Percentiles rank a stretch among this genome's conserved stretches.
These are phyloP conservation scores for Moniliophthora roreri DNA, from an alignment of 1,284 basidiomycete species.

Conservation along the genomic window DNA sequence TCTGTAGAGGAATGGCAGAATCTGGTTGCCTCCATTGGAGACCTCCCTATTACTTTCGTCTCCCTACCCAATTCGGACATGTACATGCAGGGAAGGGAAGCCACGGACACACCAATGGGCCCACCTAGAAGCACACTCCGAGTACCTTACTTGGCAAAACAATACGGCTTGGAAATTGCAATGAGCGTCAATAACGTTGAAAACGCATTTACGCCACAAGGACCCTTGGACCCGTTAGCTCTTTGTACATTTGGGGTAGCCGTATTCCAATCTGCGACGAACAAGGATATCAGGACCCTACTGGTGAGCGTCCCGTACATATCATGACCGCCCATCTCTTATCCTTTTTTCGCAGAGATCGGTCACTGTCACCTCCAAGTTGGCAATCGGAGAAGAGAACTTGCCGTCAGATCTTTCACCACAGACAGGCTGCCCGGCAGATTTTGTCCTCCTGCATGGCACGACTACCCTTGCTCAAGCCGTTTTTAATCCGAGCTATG, in stretches of 20 bases:
- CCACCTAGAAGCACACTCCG: constrained; percentile 53
- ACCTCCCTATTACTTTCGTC: constrained; percentile 51
- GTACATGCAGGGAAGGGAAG: constrained; percentile 60
- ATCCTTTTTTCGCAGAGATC: constrained; percentile 33
- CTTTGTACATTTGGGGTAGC: constrained; percentile 59
- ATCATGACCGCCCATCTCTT: neutral
- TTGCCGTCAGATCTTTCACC: constrained; percentile 33
- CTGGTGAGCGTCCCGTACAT: constrained; percentile 48
- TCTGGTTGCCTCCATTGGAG: constrained; percentile 32
- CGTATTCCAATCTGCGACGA: constrained; percentile 56
- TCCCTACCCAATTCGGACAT: constrained; percentile 63
- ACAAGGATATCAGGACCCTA: constrained; percentile 42
- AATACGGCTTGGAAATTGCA: constrained; percentile 48
- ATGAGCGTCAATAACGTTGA: constrained; percentile 65
- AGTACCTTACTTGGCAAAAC: constrained; percentile 42
- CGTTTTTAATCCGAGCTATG: constrained; percentile 48
- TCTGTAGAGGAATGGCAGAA: constrained; percentile 42
- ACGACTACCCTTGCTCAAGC: constrained; percentile 43
- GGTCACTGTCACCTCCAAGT: constrained; percentile 46
- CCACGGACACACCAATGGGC: constrained; percentile 31
- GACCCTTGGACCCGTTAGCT: constrained; percentile 56
- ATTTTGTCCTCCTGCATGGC: constrained; percentile 61
- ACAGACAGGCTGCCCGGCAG: constrained; percentile 41
- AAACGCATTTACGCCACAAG: constrained; percentile 70
- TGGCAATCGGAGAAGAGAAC: constrained; percentile 39